A percentile compares a stretch with the other conserved stretches of the same genome.
Conservation (phyloP, 2,329 filamentous ascomycete genomes). For the Alternaria longipes region DNA sequence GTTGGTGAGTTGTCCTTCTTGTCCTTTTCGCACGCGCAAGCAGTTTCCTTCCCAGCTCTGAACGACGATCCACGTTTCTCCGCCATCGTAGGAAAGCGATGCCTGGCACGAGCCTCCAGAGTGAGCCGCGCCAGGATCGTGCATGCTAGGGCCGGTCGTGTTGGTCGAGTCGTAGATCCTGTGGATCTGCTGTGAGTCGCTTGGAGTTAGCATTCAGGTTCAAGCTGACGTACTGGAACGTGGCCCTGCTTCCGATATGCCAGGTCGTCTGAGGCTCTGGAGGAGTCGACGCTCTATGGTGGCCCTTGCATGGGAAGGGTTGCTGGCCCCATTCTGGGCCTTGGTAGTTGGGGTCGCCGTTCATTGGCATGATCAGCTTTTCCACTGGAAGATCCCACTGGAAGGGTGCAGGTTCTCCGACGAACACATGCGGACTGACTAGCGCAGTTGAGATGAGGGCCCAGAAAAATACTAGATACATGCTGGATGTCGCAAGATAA, state of each 20-base stretch:
- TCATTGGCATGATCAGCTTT: constrained; percentile 18
- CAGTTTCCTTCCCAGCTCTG: constrained; percentile 56
- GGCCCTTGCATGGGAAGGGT: constrained; percentile 10
- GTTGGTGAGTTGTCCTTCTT: constrained; percentile 18
- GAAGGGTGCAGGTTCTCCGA: constrained; percentile 7
- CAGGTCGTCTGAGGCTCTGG: constrained; percentile 3
- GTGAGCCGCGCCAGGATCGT: constrained; percentile 33
- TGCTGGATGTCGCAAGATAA: background rate
- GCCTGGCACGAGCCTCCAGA: constrained; percentile 57
- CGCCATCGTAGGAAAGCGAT: constrained; percentile 52
- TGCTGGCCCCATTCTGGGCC: constrained; percentile 12
- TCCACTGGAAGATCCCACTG: constrained; percentile 2
- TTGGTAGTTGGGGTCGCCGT: constrained; percentile 11
- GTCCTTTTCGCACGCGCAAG: constrained; percentile 40
- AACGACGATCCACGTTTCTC: constrained; percentile 53
- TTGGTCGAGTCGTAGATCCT: constrained; percentile 17
- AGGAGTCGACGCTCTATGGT: background rate
- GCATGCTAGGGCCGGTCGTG: constrained; percentile 10
- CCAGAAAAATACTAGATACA: background rate
- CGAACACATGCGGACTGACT: constrained; percentile 10
- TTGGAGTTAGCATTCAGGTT: background rate
- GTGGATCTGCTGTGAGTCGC: background rate
- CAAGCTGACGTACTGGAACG: constrained; percentile 3
- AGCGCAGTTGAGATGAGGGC: background rate
- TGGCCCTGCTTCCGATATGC: constrained; percentile 9